These are phyloP conservation scores for Populus davidiana DNA, from an alignment of 345 rosid species.

Conservation along the genomic window DNA sequence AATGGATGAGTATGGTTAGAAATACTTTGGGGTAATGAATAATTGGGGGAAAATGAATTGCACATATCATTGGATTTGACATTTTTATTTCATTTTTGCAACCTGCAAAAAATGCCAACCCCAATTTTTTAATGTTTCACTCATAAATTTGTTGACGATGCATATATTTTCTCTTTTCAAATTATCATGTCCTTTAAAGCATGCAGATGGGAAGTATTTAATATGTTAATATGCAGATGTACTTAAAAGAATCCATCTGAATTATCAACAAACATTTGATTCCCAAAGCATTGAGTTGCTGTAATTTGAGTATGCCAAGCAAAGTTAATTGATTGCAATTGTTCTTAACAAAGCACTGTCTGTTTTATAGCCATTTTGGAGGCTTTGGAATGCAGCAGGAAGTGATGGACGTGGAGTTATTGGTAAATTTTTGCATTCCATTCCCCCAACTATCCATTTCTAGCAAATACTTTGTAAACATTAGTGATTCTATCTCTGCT, in stretches of 20 bases:
- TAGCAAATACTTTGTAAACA: neutral
- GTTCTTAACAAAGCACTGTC: constrained; percentile 5
- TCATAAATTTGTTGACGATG: neutral
- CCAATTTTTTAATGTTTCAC: neutral
- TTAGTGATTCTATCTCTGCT: constrained; percentile 23
- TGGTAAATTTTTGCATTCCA: constrained; percentile 40
- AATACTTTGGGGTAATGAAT: neutral
- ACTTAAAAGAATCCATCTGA: neutral
- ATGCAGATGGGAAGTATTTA: neutral
- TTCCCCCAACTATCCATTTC: constrained; percentile 2
- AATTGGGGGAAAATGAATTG: neutral
- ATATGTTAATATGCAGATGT: neutral
- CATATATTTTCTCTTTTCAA: neutral
- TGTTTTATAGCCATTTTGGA: constrained; percentile 86
- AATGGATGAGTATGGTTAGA: neutral
- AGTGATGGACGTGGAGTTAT: constrained; percentile 95
- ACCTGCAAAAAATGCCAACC: neutral
- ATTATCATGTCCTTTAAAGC: neutral
- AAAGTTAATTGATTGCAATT: neutral
- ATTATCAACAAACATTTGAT: neutral
- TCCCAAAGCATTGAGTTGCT: neutral
- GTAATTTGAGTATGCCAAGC: neutral
- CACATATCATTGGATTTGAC: neutral
- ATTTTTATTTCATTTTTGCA: neutral
- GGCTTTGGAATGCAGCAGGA: constrained; percentile 90